A percentile compares a stretch with the other conserved stretches of the same genome.
Evolutionary conservation across 306 rosid genomes (phyloP).

Genomic region (Rosa chinensis): DNA sequence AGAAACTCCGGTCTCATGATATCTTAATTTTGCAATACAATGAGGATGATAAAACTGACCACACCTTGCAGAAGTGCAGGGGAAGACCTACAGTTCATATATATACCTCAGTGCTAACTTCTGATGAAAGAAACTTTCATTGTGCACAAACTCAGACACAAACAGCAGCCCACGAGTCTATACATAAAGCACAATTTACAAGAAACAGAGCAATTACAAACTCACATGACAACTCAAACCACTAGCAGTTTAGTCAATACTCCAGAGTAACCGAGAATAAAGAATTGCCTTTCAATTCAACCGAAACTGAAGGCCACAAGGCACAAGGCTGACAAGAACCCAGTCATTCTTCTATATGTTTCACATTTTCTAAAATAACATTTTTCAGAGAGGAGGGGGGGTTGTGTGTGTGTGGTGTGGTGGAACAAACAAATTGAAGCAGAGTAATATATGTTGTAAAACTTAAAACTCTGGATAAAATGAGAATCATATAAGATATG

Average conservation of each 20-base stretch:
- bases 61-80: constrained; percentile 77
- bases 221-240: not conserved
- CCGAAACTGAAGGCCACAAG: not conserved
- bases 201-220: not conserved
- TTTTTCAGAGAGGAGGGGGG: too few relatives aligned
- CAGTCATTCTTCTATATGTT: not conserved
- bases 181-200: not conserved
- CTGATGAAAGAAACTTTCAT: not conserved
- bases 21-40: constrained; percentile 62
- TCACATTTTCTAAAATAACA: not conserved
- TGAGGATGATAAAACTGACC: constrained; percentile 84
- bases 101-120: not conserved
- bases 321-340: not conserved
- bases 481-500: too few relatives aligned
- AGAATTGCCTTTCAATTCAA: not conserved
- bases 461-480: not conserved
- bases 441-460: not conserved
- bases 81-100: constrained; percentile 60
- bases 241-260: not conserved
- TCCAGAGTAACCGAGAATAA: not conserved
- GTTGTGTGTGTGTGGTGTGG: too few relatives aligned
- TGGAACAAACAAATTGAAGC: not conserved
- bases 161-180: not conserved
- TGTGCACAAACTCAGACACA: not conserved
- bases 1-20: constrained; percentile 39